Evolutionary conservation across 805 yeast species (phyloP), one percentile per base, ranked within the genome.

Genomic region (Candida qinlingensis): DNA sequence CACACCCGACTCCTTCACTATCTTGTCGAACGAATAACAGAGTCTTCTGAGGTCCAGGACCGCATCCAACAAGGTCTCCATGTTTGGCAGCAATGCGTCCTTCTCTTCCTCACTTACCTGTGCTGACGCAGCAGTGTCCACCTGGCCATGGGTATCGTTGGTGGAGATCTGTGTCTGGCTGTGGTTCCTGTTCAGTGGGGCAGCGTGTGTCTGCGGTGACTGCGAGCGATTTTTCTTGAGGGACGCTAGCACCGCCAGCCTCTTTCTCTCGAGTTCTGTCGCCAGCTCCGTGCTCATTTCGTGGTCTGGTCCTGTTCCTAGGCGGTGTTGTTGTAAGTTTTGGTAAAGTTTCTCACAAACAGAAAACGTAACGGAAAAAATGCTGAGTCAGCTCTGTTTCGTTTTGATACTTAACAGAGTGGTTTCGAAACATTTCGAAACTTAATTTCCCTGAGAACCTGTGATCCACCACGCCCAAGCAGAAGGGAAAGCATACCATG

Each of bases 181-280:
- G 12, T 33, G 35, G 35, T 33, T 11, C 9, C 12, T 33, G 12
- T 9, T 9, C 35, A 11, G 30, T 5, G 26, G 42, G 19, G 26
- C 34, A 6, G 42, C 7, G 4, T 27, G 39, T 33, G 19, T 29
- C 29, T n/a, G 34, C 4, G 46, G 48, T 12, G 50, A 43, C 26
- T 45, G 48, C 10, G 47, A 40, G 7, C 42, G 33, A 36, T 49
- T 41, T 31, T 47, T 53, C 48, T 50, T 53, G 48, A 60, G 43
- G 0, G 63, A 60, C 2, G 49, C 59, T 6, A 60, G 50, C n/a
- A 58, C 61, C 8, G 63, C 63, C 29, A 38, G 54, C 19, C 61
- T 47, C 50, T 54, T 58, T 34, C 51, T 45, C 48, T 55, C 59
- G 11, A 60, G 31, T 28, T 56, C 59, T 9, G 51, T 25, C 38